Conservation (phyloP, 306 rosid species). For the Lagenaria siceraria region DNA sequence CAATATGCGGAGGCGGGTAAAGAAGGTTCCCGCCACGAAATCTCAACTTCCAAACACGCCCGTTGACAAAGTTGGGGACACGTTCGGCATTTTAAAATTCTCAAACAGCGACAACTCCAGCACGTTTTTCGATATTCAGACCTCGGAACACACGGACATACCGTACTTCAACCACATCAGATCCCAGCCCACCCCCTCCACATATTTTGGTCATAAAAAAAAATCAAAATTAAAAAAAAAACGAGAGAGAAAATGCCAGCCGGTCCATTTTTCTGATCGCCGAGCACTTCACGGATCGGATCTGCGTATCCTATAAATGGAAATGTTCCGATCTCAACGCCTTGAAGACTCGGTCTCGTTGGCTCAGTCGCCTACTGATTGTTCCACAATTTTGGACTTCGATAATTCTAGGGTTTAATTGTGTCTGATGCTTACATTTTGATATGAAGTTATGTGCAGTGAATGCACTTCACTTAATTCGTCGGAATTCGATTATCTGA, state of each 20-base stretch:
- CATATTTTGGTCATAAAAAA: background rate
- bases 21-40: slow-evolving; percentile 8
- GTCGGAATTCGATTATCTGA: slow-evolving; percentile 29
- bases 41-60: slow-evolving; percentile 1
- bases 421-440: background rate
- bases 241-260: background rate
- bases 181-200: slow-evolving; percentile 7
- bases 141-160: background rate
- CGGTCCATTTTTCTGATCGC: slow-evolving; percentile 18
- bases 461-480: slow-evolving; percentile 20
- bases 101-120: slow-evolving; percentile 3
- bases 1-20: background rate
- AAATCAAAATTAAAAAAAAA: background rate
- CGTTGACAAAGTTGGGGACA: slow-evolving; percentile 3
- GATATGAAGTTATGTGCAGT: slow-evolving; percentile 28
- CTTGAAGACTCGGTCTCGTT: slow-evolving; percentile 19
- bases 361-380: background rate
- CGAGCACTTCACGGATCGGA: slow-evolving; percentile 64
- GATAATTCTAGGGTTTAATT: slow-evolving; percentile 36
- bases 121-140: background rate
- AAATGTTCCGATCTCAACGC: slow-evolving; percentile 46
- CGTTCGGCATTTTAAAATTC: slow-evolving; percentile 5
- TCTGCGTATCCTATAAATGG: slow-evolving; percentile 26
- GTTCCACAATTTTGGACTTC: background rate
- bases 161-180: slow-evolving; percentile 13